Base-by-base conservation (phyloP, 768 basidiomycete genomes). In the Hypsizygus marmoreus region DNA sequence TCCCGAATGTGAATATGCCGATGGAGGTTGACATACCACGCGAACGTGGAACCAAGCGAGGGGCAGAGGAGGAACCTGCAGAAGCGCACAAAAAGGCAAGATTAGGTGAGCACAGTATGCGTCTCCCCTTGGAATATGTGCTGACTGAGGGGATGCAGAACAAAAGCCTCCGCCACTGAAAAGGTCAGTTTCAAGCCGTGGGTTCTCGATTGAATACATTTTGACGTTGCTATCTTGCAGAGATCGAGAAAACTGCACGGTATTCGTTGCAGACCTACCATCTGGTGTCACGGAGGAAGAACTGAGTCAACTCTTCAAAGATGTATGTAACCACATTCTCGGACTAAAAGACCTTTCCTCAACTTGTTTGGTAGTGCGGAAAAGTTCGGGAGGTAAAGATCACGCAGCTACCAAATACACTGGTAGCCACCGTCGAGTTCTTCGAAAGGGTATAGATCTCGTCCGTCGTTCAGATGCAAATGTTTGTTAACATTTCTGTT, bases 231-330 rank as follows among this genome's bases (percentile, higher is more conserved):
- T 16, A 31, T 36, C 9, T 43, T 39, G 17, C 47, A 95, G 95
- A 53, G 97, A 99, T 68, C 91, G 97, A 35, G 97, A 99, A 70
- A 90, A 97, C 56, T 82, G 85, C 22, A 95, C 93, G 0, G 86
- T 98, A 4, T 90, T 98, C 47, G 87, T 97, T 11, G 79, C 84
- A 3, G 82, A 88, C 34, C 67, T 97, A 8, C 80, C 82, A 0
- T 33, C 64, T 13, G 74, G 68, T 9, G 73, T 76, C 8, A 72
- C 72, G 0, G 86, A 92, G 43, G 79, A 78, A 4, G 87, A 89
- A 19, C 63, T 99, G n/a, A 68, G 57, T 20, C 59, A 67, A 2
- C 72, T 95, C 5, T 97, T 99, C 73, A 86, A 86, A 67, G 94
- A 97, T 53, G 95, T 97, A 49, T 45, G 66, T 64, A 42, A 28